These are phyloP conservation scores for Mortierella sp. DNA, from an alignment of 371 early-diverging fungal genomes.

Conservation along the genomic window DNA sequence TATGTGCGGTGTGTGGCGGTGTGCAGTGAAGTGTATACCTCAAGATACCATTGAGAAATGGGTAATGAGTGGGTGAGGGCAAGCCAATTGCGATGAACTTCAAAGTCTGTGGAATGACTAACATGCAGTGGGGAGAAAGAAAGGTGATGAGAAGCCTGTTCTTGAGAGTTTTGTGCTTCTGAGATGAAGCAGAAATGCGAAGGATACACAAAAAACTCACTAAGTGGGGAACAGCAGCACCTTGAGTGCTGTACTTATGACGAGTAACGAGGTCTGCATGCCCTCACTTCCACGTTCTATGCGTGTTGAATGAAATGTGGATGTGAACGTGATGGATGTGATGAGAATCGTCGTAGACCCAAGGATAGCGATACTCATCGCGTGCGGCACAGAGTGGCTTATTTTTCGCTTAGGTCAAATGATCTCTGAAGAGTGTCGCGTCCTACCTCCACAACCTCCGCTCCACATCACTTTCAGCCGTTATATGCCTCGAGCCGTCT, in stretches of 20 bases:
- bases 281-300: slow-evolving; percentile 11
- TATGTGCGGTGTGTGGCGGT: not conserved
- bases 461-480: too few relatives aligned
- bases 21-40: slow-evolving; percentile 61
- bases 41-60: slow-evolving; percentile 88
- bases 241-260: slow-evolving; percentile 72
- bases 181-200: too few relatives aligned
- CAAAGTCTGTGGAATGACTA: slow-evolving; percentile 97
- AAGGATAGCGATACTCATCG: too few relatives aligned
- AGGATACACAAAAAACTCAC: slow-evolving; percentile 61
- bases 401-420: too few relatives aligned
- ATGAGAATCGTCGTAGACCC: too few relatives aligned
- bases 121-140: not conserved
- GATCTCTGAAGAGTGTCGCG: too few relatives aligned
- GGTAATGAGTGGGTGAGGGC: slow-evolving; percentile 92
- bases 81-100: slow-evolving; percentile 98
- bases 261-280: slow-evolving; percentile 57
- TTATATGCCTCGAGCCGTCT: too few relatives aligned
- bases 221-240: slow-evolving; percentile 81
- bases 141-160: slow-evolving; percentile 2
- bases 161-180: too few relatives aligned
- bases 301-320: not conserved
- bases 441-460: too few relatives aligned
- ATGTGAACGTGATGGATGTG: too few relatives aligned
- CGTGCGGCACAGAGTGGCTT: too few relatives aligned